These are phyloP conservation scores for Quambalaria eucalypti DNA, from an alignment of 1,284 basidiomycete species.

Conservation along the genomic window DNA sequence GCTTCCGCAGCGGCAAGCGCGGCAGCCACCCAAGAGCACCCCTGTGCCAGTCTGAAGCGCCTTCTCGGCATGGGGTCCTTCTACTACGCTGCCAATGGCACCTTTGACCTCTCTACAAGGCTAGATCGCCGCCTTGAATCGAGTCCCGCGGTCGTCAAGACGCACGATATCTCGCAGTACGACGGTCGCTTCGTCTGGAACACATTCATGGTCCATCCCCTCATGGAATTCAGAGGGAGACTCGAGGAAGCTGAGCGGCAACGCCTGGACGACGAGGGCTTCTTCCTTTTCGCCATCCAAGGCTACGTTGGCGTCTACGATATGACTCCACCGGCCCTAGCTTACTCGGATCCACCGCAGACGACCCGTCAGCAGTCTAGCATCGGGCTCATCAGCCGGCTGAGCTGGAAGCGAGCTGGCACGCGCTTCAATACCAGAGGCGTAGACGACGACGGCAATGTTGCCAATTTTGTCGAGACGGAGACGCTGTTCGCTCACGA, in stretches of 20 bases:
- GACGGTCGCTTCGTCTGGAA: slow-evolving; percentile 61
- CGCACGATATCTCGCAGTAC: slow-evolving; percentile 35
- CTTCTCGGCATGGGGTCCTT: slow-evolving; percentile 85
- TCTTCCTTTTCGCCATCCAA: slow-evolving; percentile 71
- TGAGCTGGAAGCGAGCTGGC: slow-evolving; percentile 90
- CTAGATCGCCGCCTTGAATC: slow-evolving; percentile 12
- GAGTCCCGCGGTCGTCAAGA: slow-evolving; percentile 48
- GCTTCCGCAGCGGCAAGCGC: too few relatives aligned
- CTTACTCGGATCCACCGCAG: not conserved
- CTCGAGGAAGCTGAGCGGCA: slow-evolving; percentile 61
- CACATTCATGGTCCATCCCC: slow-evolving; percentile 66
- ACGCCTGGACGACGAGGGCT: slow-evolving; percentile 56
- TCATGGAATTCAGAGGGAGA: slow-evolving; percentile 70
- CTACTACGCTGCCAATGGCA: slow-evolving; percentile 73
- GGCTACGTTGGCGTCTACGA: slow-evolving; percentile 69
- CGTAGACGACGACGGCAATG: slow-evolving; percentile 93
- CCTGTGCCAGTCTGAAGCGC: slow-evolving; percentile 78
- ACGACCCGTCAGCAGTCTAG: slow-evolving; percentile 2
- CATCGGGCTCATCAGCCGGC: slow-evolving; percentile 68
- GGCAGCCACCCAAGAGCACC: slow-evolving; percentile 89
- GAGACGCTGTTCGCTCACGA: slow-evolving; percentile 81
- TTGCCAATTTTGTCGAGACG: slow-evolving; percentile 96
- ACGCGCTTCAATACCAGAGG: slow-evolving; percentile 95
- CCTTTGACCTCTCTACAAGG: slow-evolving; percentile 64
- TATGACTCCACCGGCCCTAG: slow-evolving; percentile 49